phyloP scores from a whole-genome alignment of 208 protist genomes.

The Balamuthia mandrillaris region DNA sequence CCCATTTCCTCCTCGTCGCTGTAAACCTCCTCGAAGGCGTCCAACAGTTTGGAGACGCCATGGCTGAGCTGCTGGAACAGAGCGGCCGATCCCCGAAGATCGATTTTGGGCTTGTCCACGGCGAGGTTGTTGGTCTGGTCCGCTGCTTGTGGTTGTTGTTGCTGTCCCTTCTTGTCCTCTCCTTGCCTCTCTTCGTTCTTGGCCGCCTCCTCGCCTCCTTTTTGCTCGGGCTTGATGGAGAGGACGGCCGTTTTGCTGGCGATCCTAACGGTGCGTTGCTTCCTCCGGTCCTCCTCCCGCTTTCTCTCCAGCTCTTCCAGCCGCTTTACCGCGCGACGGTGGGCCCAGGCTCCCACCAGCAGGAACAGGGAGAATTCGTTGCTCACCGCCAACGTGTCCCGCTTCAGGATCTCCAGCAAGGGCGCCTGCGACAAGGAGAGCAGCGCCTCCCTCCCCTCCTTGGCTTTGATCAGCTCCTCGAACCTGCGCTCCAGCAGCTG shows the following conservation, averaged over 20 bases:
- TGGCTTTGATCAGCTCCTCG: neutral
- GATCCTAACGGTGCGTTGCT: neutral
- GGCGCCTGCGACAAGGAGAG: neutral
- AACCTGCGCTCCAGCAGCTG: too few species aligned
- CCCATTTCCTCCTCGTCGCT: neutral
- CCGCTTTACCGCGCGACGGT: neutral
- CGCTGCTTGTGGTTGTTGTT: neutral
- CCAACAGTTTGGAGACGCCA: neutral
- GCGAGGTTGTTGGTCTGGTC: neutral
- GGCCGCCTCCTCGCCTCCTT: neutral
- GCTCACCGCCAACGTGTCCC: neutral
- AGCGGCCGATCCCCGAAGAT: neutral
- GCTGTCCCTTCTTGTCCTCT: neutral
- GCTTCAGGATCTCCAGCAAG: neutral
- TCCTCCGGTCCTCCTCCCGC: neutral
- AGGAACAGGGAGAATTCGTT: slow-evolving; percentile 4
- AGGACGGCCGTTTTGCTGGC: neutral
- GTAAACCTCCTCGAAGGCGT: neutral
- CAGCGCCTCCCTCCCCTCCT: neutral
- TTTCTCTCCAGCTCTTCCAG: neutral
- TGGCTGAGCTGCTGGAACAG: neutral
- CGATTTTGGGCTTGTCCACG: too few species aligned
- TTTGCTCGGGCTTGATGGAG: neutral
- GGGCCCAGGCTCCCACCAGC: neutral
- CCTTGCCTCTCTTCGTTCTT: neutral